Evolutionary conservation across 140 eudicot genomes (phyloP).

Genomic region (Bidens hawaiensis): DNA sequence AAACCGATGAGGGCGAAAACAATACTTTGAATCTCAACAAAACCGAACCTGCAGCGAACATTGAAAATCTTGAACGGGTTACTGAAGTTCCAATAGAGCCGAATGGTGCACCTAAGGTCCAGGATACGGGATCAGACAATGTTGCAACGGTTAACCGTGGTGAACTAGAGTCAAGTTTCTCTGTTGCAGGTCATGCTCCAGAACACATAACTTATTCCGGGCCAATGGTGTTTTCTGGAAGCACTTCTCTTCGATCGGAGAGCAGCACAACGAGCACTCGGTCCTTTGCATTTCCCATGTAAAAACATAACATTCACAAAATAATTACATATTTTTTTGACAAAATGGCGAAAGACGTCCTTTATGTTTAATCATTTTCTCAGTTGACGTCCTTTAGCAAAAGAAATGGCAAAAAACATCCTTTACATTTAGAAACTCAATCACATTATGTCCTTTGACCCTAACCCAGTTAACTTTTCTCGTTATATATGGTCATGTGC

Average conservation of each 20-base stretch:
- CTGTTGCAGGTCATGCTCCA: conserved; percentile 36
- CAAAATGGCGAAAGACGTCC: no score
- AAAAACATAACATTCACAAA: conserved; percentile 21
- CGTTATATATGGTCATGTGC: no score
- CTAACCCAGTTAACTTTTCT: no score
- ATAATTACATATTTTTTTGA: no score
- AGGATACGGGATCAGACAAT: conserved; percentile 24
- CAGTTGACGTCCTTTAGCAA: no score
- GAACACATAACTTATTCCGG: conserved; percentile 49
- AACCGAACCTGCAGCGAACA: conserved; percentile 19
- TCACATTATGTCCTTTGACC: no score
- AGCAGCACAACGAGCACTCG: conserved; percentile 88
- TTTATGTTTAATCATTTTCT: no score
- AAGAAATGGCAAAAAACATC: no score
- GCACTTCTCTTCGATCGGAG: conserved; percentile 78
- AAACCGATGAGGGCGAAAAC: conserved; percentile 18
- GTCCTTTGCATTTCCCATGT: conserved; percentile 98
- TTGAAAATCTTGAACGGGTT: conserved; percentile 15
- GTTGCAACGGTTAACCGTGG: conserved; percentile 25
- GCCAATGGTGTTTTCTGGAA: conserved; percentile 52
- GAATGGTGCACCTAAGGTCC: conserved; percentile 22
- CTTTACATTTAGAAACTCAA: no score
- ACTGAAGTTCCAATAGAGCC: conserved; percentile 13
- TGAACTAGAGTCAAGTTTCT: conserved; percentile 65
- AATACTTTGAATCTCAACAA: conserved; percentile 39